A percentile compares a stretch with the other conserved stretches of the same genome.
These are phyloP conservation scores for Venturia aucupariae DNA, from an alignment of 2,329 filamentous ascomycete genomes.

Conservation along the genomic window DNA sequence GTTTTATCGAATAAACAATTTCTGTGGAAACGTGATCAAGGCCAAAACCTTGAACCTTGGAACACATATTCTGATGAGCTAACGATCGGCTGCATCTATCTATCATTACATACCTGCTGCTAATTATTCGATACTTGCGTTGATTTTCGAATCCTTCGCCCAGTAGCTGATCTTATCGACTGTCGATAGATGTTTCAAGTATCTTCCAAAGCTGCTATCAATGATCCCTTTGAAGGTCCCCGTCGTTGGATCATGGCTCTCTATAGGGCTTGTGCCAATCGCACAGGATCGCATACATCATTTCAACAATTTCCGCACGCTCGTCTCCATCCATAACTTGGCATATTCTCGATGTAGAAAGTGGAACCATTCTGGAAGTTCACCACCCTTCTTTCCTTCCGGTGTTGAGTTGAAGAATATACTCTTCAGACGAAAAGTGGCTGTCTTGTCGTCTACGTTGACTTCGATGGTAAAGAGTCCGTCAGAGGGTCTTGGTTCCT, in stretches of 20 bases:
- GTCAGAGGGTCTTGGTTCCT: conserved; percentile 24
- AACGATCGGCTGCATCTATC: too few species aligned
- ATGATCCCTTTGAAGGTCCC: not conserved
- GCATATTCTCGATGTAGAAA: conserved; percentile 28
- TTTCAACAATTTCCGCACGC: conserved; percentile 28
- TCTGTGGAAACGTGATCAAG: not conserved
- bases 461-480: conserved; percentile 32
- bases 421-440: conserved; percentile 32
- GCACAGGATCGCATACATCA: conserved; percentile 11
- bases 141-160: not conserved
- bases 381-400: conserved; percentile 23
- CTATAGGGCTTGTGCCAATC: not conserved
- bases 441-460: conserved; percentile 27
- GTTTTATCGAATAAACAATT: not conserved
- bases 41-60: not conserved
- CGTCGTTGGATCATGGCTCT: not conserved
- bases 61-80: not conserved
- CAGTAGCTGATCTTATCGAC: not conserved
- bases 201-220: not conserved
- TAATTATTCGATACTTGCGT: not conserved
- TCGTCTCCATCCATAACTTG: conserved; percentile 34
- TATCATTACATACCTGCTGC: not conserved
- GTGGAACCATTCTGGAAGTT: conserved; percentile 25
- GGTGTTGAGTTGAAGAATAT: conserved; percentile 31
- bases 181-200: not conserved